Conservation (phyloP, 2,329 filamentous ascomycete genomes). For the Drechslerella dactyloides region DNA sequence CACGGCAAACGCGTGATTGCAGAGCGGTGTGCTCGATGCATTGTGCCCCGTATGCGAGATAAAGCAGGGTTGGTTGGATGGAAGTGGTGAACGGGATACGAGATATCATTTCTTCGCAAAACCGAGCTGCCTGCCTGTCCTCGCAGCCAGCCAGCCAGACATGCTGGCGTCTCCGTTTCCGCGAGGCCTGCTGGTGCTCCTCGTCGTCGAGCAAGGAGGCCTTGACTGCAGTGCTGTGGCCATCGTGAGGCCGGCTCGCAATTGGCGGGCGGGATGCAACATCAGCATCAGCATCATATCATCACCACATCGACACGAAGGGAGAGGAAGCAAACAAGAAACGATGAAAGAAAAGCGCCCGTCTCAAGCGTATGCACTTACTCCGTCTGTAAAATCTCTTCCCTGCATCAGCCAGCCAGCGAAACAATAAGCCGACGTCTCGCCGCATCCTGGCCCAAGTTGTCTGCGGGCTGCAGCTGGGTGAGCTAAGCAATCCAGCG, state of each 20-base stretch:
- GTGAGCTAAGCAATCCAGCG: neutral
- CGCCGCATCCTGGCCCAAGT: neutral
- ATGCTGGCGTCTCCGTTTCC: neutral
- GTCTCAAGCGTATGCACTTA: neutral
- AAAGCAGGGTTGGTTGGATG: slow-evolving; percentile 1
- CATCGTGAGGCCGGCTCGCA: neutral
- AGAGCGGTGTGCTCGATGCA: too few species aligned
- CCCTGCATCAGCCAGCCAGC: neutral
- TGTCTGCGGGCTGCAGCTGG: neutral
- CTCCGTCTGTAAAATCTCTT: neutral
- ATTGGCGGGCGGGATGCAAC: neutral
- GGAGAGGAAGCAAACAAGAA: neutral
- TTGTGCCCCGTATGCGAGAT: neutral
- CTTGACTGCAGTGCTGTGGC: neutral
- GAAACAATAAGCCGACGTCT: neutral
- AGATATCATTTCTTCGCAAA: slow-evolving; percentile 8
- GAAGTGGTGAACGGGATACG: neutral
- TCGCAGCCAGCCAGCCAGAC: neutral
- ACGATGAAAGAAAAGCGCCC: slow-evolving; percentile 2
- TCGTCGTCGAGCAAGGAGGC: neutral
- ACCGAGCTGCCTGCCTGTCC: neutral
- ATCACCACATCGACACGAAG: neutral
- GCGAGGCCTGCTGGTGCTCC: neutral
- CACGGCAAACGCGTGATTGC: too few species aligned
- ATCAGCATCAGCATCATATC: neutral